Evolutionary conservation across 768 basidiomycete species (phyloP), one percentile per base, ranked within the genome.

Genomic region (Exidia glandulosa): DNA sequence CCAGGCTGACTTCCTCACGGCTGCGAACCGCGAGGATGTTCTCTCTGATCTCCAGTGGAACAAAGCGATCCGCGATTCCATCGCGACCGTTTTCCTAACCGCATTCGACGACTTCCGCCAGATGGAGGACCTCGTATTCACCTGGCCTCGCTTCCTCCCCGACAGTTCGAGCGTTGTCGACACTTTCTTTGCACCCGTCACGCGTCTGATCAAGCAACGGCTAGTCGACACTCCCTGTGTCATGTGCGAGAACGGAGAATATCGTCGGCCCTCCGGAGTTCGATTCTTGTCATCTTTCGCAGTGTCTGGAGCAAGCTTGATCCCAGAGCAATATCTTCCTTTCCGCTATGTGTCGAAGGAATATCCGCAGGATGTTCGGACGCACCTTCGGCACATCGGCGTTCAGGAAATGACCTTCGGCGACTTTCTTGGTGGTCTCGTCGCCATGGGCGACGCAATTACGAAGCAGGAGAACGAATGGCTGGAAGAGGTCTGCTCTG

Each of bases 1-100:
- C 34, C 70, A 71, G 41, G 70, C 64, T 1, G 70, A 71, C 57
- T 70, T 71, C 54, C 60, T 71, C 41, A 69, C 70, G 14, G 61
- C 66, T 1, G 62, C 69, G 16, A 70, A 64, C 56, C 57, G 70
- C 33, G 70, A 71, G 54, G 69, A 67, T 30, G 61, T 71, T 32
- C 60, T 68, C 4, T 50, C 60, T 19, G 60, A 67, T 32, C 62
- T 48, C 10, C 29, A 30, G 27, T 71, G 70, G 70, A 71, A 71
- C 45, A 34, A 32, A 2, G 37, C 55, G 16, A 59, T 71, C 52
- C 68, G 64, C n/a, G 45, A 61, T 10, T 61, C 62, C 25, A 60
- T 71, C 29, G 34, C 62, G 5, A 60, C 62, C 3, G 58, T 65
- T 3, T 69, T 71, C 56, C 31, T 65, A 2, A 29, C 59, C 2